Percentiles rank a stretch among this genome's conserved stretches.
phyloP scores from a whole-genome alignment of 176 grass and related monocot species.

The Alopecurus myosuroides region DNA sequence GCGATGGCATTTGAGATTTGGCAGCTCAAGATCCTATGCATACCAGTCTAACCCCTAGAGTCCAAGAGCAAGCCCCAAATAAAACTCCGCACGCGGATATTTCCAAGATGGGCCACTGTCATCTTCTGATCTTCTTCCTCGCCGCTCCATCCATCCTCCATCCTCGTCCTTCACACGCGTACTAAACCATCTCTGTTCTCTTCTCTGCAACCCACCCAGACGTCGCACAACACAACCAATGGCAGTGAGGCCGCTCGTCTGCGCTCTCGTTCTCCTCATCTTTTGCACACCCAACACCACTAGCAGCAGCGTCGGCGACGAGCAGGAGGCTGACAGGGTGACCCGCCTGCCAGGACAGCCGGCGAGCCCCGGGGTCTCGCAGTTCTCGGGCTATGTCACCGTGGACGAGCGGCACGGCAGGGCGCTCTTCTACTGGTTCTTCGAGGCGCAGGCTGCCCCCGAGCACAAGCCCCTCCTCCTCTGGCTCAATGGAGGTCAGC shows the following conservation, averaged over 20 bases:
- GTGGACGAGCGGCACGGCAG: constrained; percentile 47
- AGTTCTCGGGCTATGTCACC: constrained; percentile 49
- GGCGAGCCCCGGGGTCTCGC: constrained; percentile 36
- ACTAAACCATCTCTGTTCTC: neutral
- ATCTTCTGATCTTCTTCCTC: neutral
- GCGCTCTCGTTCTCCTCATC: neutral
- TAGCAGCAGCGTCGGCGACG: neutral
- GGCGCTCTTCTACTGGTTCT: constrained; percentile 81
- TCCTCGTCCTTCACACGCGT: neutral
- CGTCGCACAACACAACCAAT: neutral
- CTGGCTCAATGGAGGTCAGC: constrained; percentile 80
- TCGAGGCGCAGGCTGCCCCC: constrained; percentile 61
- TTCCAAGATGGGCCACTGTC: neutral
- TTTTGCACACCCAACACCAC: neutral
- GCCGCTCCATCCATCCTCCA: neutral
- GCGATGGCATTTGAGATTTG: neutral
- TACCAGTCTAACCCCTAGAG: neutral
- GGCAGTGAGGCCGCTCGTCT: neutral
- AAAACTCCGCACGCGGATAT: neutral
- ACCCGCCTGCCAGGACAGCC: constrained; percentile 42
- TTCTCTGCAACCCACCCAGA: neutral
- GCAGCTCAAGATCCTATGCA: neutral
- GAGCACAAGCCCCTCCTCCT: constrained; percentile 62
- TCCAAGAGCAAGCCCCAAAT: neutral
- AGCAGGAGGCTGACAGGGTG: constrained; percentile 46